Base-by-base conservation (phyloP, 83 land plant species). In the Picea abies region DNA sequence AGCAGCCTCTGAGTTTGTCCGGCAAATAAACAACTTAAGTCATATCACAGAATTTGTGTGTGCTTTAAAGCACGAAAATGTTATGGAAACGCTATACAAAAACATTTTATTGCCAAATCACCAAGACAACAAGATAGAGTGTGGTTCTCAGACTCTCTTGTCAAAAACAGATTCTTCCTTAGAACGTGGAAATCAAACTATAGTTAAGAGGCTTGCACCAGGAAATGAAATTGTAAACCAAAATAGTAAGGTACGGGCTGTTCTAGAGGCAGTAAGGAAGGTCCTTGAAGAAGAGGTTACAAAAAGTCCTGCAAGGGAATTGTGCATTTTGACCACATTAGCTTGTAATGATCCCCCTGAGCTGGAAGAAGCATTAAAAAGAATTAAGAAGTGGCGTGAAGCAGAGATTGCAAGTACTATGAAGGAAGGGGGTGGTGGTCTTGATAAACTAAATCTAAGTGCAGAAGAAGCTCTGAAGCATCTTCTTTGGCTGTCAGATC, bases 381-480 rank as follows among this genome's bases (percentile, higher is more conserved):
- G 99, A 67, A 90, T 98, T 52, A 98, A 98, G 82, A 71, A 83
- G 65, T 88, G 92, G 69, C 93, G 99, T 17, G 97, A 96, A 78
- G 83, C 82, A 83, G 98, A 96, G 80, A 80, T 97, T 35, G 81
- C 85, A 15, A 81, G 83, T 82, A 68, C 86, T 60, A 79, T 81
- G 73, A 83, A 84, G 29, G 73, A 71, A 14, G 85, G 78, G 52
- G 86, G 84, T 63, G 86, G 88, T 76, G 82, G 87, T 35, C 65
- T 81, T 63, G 86, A 84, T 79, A 87, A 67, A 22, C 76, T 80
- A 63, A 89, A 86, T 47, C 95, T 96, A 64, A 93, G 93, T 86
- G 91, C 99, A 58, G 99, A 98, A 73, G 96, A 91, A 76, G 94
- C 95, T 58, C 63, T 98, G 76, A 98, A 94, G 82, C 99, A 98